Percentiles rank a stretch among this genome's conserved stretches.
phyloP scores from a whole-genome alignment of 2,329 filamentous ascomycete species.

The Fusarium mexicanum region DNA sequence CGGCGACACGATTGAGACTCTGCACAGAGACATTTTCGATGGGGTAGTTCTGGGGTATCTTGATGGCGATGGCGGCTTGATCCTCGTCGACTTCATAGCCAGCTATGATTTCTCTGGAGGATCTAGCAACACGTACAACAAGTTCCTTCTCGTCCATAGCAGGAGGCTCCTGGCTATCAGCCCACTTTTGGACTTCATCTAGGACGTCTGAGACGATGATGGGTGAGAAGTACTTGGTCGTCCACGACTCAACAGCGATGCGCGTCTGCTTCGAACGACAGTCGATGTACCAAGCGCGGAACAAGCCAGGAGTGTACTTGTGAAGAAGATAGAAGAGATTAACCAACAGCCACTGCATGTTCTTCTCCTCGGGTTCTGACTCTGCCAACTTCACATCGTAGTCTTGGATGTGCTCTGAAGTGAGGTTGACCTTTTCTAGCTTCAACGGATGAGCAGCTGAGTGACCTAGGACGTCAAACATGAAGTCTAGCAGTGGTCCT shows the following conservation, averaged over 20 bases:
- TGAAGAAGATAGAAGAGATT: conserved; percentile 88
- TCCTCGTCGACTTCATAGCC: conserved; percentile 90
- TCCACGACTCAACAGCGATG: conserved; percentile 84
- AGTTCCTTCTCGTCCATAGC: conserved; percentile 65
- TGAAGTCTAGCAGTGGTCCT: conserved; percentile 76
- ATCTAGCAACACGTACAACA: conserved; percentile 75
- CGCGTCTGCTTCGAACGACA: conserved; percentile 84
- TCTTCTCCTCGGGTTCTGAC: conserved; percentile 72
- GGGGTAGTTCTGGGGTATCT: conserved; percentile 83
- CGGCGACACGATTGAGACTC: conserved; percentile 83
- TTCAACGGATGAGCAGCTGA: conserved; percentile 77
- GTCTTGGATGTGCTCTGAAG: conserved; percentile 61
- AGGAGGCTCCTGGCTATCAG: conserved; percentile 59
- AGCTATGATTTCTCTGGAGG: conserved; percentile 80
- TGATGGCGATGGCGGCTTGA: conserved; percentile 82
- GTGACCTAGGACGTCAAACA: conserved; percentile 86
- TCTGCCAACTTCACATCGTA: conserved; percentile 65
- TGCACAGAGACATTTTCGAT: conserved; percentile 80
- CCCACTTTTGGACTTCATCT: conserved; percentile 75
- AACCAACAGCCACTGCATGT: conserved; percentile 83
- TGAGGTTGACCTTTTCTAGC: conserved; percentile 74
- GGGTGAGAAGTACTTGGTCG: conserved; percentile 82
- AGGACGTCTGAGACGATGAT: conserved; percentile 73
- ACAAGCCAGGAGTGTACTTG: conserved; percentile 79
- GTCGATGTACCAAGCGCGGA: conserved; percentile 85